Evolutionary conservation across 2,329 filamentous ascomycete species (phyloP).

Genomic region (Ophiostoma sp.): DNA sequence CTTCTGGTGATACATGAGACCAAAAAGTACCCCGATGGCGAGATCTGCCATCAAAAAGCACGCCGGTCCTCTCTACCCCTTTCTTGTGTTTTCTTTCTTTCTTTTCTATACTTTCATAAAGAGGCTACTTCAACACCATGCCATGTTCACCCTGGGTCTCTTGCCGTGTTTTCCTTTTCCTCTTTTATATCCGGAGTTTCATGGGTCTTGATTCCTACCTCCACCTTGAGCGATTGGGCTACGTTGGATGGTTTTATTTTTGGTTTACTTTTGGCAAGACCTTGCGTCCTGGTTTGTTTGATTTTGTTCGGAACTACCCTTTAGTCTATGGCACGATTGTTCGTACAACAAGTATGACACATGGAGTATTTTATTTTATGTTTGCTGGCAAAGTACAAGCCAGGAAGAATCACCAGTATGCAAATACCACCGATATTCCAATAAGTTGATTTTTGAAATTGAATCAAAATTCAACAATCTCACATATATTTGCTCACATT

Average conservation of each 20-base stretch:
- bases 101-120: background rate
- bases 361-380: background rate
- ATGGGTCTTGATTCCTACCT: background rate
- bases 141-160: background rate
- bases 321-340: background rate
- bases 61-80: background rate
- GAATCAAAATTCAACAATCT: background rate
- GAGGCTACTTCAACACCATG: background rate
- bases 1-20: background rate
- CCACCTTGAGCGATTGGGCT: background rate
- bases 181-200: constrained; percentile 1
- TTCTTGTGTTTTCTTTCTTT: background rate
- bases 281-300: background rate
- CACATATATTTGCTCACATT: background rate
- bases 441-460: background rate
- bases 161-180: background rate
- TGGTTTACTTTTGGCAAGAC: background rate
- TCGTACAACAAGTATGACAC: background rate
- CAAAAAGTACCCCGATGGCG: background rate
- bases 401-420: background rate
- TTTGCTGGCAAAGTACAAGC: background rate
- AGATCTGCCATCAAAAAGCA: background rate
- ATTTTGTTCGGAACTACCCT: background rate
- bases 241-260: background rate
- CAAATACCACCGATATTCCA: background rate